Conservation (phyloP, 208 protist genomes). For the Leishmania martiniquensis region DNA sequence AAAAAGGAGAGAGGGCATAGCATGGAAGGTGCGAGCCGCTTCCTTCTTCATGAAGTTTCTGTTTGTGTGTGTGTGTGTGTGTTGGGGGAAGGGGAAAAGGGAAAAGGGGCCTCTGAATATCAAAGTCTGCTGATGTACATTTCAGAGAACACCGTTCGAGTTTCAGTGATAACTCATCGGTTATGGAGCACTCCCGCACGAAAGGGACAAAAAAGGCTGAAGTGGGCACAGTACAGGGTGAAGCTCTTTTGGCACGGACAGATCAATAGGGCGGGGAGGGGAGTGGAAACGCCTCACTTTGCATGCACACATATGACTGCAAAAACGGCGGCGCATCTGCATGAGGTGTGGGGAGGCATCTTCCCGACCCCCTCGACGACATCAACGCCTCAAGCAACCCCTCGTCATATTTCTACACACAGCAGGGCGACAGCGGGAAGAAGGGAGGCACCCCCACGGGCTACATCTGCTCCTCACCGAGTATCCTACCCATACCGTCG, state of each 20-base stretch:
- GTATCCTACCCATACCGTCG: not conserved
- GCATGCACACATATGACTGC: not conserved
- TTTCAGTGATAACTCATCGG: not conserved
- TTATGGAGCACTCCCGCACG: not conserved
- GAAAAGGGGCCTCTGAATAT: not conserved
- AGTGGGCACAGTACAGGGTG: not conserved
- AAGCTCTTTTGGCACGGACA: not conserved
- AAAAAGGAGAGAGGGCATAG: not conserved
- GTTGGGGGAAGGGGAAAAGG: not conserved
- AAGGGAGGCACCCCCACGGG: not conserved
- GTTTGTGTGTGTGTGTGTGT: not conserved
- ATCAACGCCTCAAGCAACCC: not conserved
- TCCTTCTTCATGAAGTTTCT: not conserved
- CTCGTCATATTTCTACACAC: not conserved
- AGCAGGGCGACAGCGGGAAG: not conserved
- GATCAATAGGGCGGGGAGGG: too few relatives aligned
- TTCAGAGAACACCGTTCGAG: not conserved
- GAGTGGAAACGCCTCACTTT: not conserved
- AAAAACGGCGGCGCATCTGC: not conserved
- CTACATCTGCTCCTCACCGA: not conserved
- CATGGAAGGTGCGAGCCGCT: not conserved
- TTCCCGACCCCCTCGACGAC: not conserved
- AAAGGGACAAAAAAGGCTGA: not conserved
- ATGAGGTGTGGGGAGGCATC: not conserved
- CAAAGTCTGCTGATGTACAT: not conserved